Percentiles rank a stretch among this genome's conserved stretches.
Evolutionary conservation across 495 filamentous ascomycete species (phyloP).

Genomic region (Rusavskia elegans): DNA sequence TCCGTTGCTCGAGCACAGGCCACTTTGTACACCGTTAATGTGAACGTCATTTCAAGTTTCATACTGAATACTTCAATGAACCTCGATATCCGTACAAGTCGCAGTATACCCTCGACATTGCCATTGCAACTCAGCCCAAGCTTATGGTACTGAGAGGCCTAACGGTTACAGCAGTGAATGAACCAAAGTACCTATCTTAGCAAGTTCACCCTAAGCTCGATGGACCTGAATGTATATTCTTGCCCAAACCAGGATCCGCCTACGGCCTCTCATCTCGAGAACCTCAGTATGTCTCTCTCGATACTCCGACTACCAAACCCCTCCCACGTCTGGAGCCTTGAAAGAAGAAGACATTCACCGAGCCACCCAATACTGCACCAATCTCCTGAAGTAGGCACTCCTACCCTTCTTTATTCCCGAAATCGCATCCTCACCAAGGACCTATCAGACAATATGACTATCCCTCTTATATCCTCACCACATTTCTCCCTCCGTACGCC

Average conservation of each 20-base stretch:
- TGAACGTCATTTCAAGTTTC: no score
- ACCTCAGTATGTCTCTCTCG: not conserved
- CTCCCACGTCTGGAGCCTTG: conserved; percentile 12
- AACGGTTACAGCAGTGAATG: no score
- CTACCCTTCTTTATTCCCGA: not conserved
- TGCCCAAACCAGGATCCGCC: not conserved
- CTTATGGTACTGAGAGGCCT: no score
- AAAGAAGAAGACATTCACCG: conserved; percentile 29
- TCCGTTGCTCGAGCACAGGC: no score
- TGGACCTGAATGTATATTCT: not conserved
- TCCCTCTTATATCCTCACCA: conserved; percentile 70
- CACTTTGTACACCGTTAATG: no score
- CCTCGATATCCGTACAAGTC: no score
- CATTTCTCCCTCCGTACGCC: conserved; percentile 57
- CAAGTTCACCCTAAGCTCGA: no score
- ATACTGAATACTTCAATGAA: no score
- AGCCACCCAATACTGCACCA: conserved; percentile 38
- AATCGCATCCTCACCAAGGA: not conserved
- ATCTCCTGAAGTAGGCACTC: conserved; percentile 35
- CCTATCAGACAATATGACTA: conserved; percentile 57
- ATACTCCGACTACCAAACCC: conserved; percentile 12
- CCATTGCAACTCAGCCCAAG: no score
- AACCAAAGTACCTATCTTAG: no score
- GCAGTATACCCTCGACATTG: no score
- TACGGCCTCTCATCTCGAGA: not conserved